Conservation (phyloP, 192 early-diverging fungal genomes). For the Coemansia sp. region DNA sequence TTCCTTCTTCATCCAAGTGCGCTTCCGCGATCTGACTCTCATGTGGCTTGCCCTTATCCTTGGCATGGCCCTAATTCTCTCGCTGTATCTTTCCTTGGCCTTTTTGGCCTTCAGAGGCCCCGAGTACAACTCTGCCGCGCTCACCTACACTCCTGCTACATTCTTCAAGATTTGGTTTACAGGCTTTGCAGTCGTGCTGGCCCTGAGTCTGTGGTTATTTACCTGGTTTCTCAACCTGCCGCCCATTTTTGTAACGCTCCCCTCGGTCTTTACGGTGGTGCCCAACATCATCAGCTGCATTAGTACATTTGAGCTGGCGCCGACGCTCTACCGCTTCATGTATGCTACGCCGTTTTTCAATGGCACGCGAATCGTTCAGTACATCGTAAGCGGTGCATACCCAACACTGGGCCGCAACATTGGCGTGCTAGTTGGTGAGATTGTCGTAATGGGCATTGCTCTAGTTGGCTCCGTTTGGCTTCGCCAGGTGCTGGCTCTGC, state of each 20-base stretch:
- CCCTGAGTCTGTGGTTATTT: slow-evolving; percentile 36
- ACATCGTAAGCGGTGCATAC: slow-evolving; percentile 52
- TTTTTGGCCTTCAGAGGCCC: slow-evolving; percentile 41
- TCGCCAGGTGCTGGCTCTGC: slow-evolving; percentile 25
- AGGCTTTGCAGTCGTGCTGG: slow-evolving; percentile 16
- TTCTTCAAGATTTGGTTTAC: slow-evolving; percentile 53
- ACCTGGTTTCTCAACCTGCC: slow-evolving; percentile 37
- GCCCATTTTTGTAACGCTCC: slow-evolving; percentile 26
- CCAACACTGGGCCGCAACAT: slow-evolving; percentile 42
- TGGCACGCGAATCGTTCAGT: slow-evolving; percentile 40
- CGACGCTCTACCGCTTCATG: slow-evolving; percentile 52
- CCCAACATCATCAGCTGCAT: slow-evolving; percentile 53
- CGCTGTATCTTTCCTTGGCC: slow-evolving; percentile 35
- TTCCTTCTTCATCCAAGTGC: slow-evolving; percentile 27
- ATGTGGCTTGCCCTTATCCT: slow-evolving; percentile 41
- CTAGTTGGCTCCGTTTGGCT: slow-evolving; percentile 45
- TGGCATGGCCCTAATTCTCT: slow-evolving; percentile 24
- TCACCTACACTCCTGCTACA: slow-evolving; percentile 28
- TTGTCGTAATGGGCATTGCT: slow-evolving; percentile 28
- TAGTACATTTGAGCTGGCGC: slow-evolving; percentile 51
- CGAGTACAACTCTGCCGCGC: slow-evolving; percentile 23
- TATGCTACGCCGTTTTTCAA: slow-evolving; percentile 58
- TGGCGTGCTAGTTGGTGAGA: slow-evolving; percentile 52
- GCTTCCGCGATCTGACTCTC: slow-evolving; percentile 31
- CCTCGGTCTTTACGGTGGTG: slow-evolving; percentile 41